A percentile compares a stretch with the other conserved stretches of the same genome.
These are phyloP conservation scores for Leccinum barrowsii DNA, from an alignment of 768 basidiomycete genomes.

Conservation along the genomic window DNA sequence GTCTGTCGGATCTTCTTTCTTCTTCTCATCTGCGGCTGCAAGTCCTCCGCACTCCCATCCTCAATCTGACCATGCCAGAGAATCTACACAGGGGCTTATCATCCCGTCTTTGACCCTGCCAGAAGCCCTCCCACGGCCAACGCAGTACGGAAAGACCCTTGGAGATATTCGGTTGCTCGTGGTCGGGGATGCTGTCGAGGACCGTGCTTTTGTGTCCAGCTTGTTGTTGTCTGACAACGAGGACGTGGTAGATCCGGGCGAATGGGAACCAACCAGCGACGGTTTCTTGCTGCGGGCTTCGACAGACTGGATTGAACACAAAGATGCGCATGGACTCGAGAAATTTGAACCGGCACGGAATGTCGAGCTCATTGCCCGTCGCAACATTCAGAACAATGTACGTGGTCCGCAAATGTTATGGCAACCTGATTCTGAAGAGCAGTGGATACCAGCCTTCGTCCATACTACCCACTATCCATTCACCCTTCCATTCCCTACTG, in stretches of 20 bases:
- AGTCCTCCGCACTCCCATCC: constrained; percentile 55
- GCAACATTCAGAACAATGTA: constrained; percentile 45
- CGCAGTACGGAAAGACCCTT: constrained; percentile 64
- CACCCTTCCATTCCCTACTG: constrained; percentile 51
- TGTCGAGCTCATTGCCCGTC: constrained; percentile 54
- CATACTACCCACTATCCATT: constrained; percentile 46
- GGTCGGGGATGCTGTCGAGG: constrained; percentile 40
- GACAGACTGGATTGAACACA: constrained; percentile 70
- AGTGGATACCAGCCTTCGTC: constrained; percentile 23
- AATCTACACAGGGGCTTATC: constrained; percentile 52
- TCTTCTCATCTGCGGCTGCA: constrained; percentile 71
- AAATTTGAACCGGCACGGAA: constrained; percentile 63
- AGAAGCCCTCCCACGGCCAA: constrained; percentile 56
- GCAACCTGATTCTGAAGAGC: constrained; percentile 5
- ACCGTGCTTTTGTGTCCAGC: constrained; percentile 37
- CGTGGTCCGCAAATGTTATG: constrained; percentile 23
- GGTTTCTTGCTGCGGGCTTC: constrained; percentile 53
- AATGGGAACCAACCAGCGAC: constrained; percentile 49
- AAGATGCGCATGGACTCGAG: constrained; percentile 61
- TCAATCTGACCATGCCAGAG: constrained; percentile 38
- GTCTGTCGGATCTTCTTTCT: constrained; percentile 70
- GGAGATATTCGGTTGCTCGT: constrained; percentile 60
- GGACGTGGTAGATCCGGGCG: constrained; percentile 59
- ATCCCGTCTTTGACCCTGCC: constrained; percentile 70
- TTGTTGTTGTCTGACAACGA: constrained; percentile 62